phyloP scores from a whole-genome alignment of 257 asterid species.

The Solanum gandarillasii region DNA sequence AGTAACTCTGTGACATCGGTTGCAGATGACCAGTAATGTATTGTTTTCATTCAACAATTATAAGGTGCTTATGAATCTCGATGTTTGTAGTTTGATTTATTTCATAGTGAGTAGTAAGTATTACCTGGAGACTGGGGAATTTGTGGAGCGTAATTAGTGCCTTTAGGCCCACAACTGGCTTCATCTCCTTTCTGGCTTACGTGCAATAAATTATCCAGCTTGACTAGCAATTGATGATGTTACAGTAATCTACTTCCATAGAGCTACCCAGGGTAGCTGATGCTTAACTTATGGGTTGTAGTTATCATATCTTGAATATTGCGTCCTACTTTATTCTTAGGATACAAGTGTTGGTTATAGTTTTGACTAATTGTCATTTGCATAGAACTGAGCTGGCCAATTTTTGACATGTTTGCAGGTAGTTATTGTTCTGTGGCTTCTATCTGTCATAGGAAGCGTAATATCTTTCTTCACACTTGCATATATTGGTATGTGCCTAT shows the following conservation, averaged over 20 bases:
- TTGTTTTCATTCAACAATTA: not conserved
- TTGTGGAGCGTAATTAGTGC: not conserved
- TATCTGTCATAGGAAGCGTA: slow-evolving; percentile 81
- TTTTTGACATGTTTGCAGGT: slow-evolving; percentile 48
- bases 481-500: slow-evolving; percentile 57
- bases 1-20: not conserved
- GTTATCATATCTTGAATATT: not conserved
- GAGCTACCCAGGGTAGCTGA: not conserved
- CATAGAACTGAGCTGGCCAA: not conserved
- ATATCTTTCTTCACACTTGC: slow-evolving; percentile 73
- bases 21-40: not conserved
- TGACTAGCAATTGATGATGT: not conserved
- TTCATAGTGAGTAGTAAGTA: not conserved
- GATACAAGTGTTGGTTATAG: not conserved
- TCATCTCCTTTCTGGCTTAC: not conserved
- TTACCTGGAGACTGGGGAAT: not conserved
- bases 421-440: slow-evolving; percentile 78
- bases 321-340: not conserved
- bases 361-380: not conserved
- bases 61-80: not conserved
- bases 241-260: not conserved
- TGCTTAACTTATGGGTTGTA: not conserved
- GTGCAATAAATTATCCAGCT: not conserved
- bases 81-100: not conserved
- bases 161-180: not conserved